A percentile compares a stretch with the other conserved stretches of the same genome.
Conservation (phyloP, 2,329 filamentous ascomycete genomes). For the Penicillium sp. region DNA sequence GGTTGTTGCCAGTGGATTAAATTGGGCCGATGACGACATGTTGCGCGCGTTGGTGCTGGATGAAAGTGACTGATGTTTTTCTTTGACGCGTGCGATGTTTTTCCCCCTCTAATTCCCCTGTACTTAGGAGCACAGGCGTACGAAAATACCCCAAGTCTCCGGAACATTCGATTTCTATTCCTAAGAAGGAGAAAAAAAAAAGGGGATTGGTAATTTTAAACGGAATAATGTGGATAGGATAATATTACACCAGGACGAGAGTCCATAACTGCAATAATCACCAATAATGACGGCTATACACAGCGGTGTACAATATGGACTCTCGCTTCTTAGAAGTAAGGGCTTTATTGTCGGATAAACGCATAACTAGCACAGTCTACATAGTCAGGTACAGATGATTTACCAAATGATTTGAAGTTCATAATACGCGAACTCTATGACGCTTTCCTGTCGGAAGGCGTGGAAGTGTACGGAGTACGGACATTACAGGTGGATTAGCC, state of each 20-base stretch:
- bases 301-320: background rate
- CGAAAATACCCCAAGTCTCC: background rate
- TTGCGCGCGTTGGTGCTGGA: slow-evolving; percentile 70
- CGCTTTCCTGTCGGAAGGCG: slow-evolving; percentile 9
- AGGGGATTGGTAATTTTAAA: background rate
- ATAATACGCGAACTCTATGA: slow-evolving; percentile 16
- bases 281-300: background rate
- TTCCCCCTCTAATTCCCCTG: background rate
- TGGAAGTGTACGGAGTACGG: background rate
- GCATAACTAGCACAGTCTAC: background rate
- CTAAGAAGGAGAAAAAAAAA: background rate
- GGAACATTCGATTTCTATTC: background rate
- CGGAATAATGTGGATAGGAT: background rate
- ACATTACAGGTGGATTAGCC: slow-evolving; percentile 2
- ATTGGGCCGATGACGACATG: slow-evolving; percentile 70
- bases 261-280: background rate
- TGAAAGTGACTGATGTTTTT: slow-evolving; percentile 51
- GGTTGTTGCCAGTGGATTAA: slow-evolving; percentile 75
- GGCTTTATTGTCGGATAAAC: background rate
- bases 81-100: background rate
- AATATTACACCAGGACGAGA: background rate
- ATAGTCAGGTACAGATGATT: background rate
- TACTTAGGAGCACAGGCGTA: background rate
- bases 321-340: background rate
- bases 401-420: background rate